phyloP scores from a whole-genome alignment of 441 rosid species.

The Pelargonium myrrhifolium region DNA sequence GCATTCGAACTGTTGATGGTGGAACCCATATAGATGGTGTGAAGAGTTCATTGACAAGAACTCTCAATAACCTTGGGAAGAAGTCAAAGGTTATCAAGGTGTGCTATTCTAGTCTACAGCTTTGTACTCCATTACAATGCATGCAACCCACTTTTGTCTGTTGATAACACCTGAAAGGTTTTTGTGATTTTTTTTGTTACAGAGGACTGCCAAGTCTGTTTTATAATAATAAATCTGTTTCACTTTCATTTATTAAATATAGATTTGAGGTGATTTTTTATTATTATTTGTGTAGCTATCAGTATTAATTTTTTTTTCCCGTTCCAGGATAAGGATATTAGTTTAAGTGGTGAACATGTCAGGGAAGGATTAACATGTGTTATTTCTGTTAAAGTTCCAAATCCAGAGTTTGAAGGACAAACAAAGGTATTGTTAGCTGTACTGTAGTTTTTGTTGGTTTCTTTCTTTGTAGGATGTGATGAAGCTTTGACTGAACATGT shows the following conservation, averaged over 20 bases:
- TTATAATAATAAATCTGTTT: conserved; percentile 1
- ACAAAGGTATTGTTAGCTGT: conserved; percentile 65
- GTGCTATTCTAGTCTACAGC: conserved; percentile 17
- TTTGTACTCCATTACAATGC: conserved; percentile 1
- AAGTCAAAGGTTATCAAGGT: conserved; percentile 85
- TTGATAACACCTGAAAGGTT: conserved; percentile 4
- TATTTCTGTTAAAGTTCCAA: conserved; percentile 88
- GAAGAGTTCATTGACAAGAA: conserved; percentile 83
- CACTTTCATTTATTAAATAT: not conserved
- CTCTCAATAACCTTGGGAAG: conserved; percentile 75
- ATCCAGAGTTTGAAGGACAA: conserved; percentile 99
- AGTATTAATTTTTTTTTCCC: conserved; percentile 15
- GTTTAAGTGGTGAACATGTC: conserved; percentile 92
- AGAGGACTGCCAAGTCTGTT: not conserved
- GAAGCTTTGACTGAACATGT: not conserved
- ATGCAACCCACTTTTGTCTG: not conserved
- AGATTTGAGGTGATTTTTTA: not conserved
- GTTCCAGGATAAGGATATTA: conserved; percentile 82
- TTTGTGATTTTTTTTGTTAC: not conserved
- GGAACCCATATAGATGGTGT: conserved; percentile 93
- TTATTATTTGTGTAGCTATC: not conserved
- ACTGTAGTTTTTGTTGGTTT: not conserved
- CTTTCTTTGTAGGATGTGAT: not conserved
- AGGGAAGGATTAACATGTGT: conserved; percentile 97
- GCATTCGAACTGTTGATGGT: conserved; percentile 89